Percentiles rank a stretch among this genome's conserved stretches.
These are phyloP conservation scores for Brassica juncea DNA, from an alignment of 345 rosid genomes.

Conservation along the genomic window DNA sequence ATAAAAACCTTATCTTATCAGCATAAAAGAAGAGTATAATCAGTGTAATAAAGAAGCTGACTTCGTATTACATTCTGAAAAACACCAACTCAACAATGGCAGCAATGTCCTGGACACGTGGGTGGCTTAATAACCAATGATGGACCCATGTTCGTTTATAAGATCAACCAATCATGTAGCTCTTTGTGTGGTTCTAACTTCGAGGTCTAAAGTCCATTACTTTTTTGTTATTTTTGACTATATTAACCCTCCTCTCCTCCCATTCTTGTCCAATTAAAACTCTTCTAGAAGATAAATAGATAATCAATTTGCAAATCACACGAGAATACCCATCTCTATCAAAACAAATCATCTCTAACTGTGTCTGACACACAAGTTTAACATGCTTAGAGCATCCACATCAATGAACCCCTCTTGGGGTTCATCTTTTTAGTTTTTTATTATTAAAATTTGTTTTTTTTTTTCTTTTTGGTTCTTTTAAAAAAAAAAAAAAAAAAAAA, in stretches of 20 bases:
- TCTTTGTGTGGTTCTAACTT: slow-evolving; percentile 38
- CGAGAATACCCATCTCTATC: neutral
- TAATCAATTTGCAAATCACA: neutral
- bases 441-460: too few relatives aligned
- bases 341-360: neutral
- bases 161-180: slow-evolving; percentile 30
- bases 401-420: too few relatives aligned
- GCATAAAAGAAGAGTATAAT: slow-evolving; percentile 17
- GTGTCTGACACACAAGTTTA: neutral
- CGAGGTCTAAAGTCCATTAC: slow-evolving; percentile 5
- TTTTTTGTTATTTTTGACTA: neutral
- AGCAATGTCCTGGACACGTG: slow-evolving; percentile 38
- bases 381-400: too few relatives aligned
- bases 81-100: slow-evolving; percentile 30
- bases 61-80: neutral
- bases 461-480: too few relatives aligned
- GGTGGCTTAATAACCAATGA: slow-evolving; percentile 25
- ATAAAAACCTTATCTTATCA: slow-evolving; percentile 12
- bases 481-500: too few relatives aligned
- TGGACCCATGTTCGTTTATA: slow-evolving; percentile 25
- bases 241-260: neutral
- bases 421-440: too few relatives aligned
- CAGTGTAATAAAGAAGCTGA: slow-evolving; percentile 12
- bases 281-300: neutral
- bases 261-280: neutral